phyloP scores from a whole-genome alignment of 2,329 filamentous ascomycete genomes.

The Cadophora luteo-olivacea region DNA sequence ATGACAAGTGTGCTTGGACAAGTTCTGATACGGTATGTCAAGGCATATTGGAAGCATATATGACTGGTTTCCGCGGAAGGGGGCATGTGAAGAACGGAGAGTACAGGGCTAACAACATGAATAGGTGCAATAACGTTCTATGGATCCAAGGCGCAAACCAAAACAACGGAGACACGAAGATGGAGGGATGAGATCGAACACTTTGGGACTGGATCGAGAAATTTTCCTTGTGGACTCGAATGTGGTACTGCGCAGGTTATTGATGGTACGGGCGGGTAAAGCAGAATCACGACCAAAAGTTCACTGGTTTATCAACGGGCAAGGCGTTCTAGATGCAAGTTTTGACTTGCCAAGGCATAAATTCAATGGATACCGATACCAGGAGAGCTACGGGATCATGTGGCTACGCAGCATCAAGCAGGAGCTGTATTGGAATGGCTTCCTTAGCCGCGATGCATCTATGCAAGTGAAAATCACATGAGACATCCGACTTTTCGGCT shows the following conservation, averaged over 20 bases:
- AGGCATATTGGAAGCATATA: not conserved
- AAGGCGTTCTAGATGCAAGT: slow-evolving; percentile 40
- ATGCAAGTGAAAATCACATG: slow-evolving; percentile 56
- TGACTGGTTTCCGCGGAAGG: not conserved
- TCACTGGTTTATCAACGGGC: slow-evolving; percentile 36
- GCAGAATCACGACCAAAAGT: slow-evolving; percentile 27
- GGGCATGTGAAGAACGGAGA: not conserved
- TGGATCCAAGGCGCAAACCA: slow-evolving; percentile 75
- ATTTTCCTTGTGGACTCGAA: not conserved
- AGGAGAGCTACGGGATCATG: slow-evolving; percentile 17
- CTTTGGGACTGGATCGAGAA: not conserved
- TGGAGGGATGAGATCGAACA: slow-evolving; percentile 53
- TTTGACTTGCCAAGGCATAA: slow-evolving; percentile 33
- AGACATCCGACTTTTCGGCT: slow-evolving; percentile 73
- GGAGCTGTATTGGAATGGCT: not conserved
- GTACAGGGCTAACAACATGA: slow-evolving; percentile 16
- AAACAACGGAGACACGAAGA: slow-evolving; percentile 60
- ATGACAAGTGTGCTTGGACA: slow-evolving; percentile 85
- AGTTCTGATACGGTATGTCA: slow-evolving; percentile 82
- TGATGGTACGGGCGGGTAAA: slow-evolving; percentile 16
- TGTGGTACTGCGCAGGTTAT: slow-evolving; percentile 16
- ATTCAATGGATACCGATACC: slow-evolving; percentile 35
- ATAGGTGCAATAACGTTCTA: slow-evolving; percentile 94
- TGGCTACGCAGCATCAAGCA: slow-evolving; percentile 7
- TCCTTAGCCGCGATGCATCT: not conserved